Base-by-base conservation (phyloP, 148 eudicot species). In the Nepenthes gracilis region DNA sequence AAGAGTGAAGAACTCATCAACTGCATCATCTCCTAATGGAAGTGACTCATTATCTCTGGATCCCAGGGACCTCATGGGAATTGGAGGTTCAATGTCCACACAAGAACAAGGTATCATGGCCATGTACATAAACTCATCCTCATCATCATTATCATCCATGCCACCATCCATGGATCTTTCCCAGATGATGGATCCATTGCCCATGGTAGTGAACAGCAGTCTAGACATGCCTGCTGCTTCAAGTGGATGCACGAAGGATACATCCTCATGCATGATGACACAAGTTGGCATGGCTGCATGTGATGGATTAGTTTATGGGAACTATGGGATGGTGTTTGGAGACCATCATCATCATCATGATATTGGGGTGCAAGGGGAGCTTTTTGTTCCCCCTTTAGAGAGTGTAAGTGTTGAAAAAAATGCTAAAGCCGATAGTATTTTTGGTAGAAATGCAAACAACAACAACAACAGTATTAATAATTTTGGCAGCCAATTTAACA, bases 281-380 rank as follows among this genome's bases (percentile, higher is more conserved):
- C 69, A 58, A 36, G 76, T 57, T 52, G 69, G 63, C 5, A 51
- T 33, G 8, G 59, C 53, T 8, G 36, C 11, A 2, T 33, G 36
- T 55, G 68, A 58, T 47, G 71, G 72, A 48, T 45, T 43, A 2
- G 2, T 9, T 48, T 66, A 50, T 58, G 77, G 66, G 12, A 74
- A 69, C 60, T 66, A 40, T 70, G 69, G 70, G 2, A 50, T 71
- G 15, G 40, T 59, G n/a, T 67, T 70, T 6, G 36, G 35, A 4
- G 9, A 55, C 32, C 33, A 64, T 58, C 45, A 40, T 40, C 33
- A 66, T 49, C 23, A 66, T 5, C 54, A 75, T 7, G 43, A 66
- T 53, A 59, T 70, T 71, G 78, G 68, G 23, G 59, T 78, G 14
- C 77, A 79, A 67, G 77, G 70, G 61, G 81, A 81, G 61, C 36